These are phyloP conservation scores for Cordyceps fumosorosea DNA, from an alignment of 2,329 filamentous ascomycete species.

Conservation along the genomic window DNA sequence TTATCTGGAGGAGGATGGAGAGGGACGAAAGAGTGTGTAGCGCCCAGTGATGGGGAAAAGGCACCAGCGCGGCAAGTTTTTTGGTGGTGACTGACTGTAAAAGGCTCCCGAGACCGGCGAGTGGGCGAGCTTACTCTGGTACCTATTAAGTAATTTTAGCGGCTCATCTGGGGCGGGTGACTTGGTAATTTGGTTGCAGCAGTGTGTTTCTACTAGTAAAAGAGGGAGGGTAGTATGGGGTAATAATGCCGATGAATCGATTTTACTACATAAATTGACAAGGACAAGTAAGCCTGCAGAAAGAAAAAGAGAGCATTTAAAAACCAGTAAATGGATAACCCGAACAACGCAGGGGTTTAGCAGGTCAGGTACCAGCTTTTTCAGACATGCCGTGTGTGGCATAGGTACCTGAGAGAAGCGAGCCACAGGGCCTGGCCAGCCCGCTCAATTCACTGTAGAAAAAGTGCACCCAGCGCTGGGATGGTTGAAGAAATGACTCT, in stretches of 20 bases:
- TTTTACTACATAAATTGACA: too few relatives aligned
- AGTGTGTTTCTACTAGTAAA: too few relatives aligned
- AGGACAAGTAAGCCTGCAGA: too few relatives aligned
- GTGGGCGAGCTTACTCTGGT: slow-evolving; percentile 2
- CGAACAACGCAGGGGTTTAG: too few relatives aligned
- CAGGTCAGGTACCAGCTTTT: too few relatives aligned
- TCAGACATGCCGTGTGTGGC: too few relatives aligned
- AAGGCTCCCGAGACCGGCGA: slow-evolving; percentile 11
- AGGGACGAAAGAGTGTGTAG: background rate
- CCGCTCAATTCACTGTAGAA: background rate
- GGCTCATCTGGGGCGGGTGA: background rate
- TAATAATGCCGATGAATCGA: too few relatives aligned
- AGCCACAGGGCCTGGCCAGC: too few relatives aligned
- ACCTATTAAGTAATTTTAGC: background rate
- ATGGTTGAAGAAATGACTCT: background rate
- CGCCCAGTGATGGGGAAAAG: background rate
- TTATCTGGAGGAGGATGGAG: slow-evolving; percentile 2
- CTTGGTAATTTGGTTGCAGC: background rate
- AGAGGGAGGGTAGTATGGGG: too few relatives aligned
- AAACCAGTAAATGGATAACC: too few relatives aligned
- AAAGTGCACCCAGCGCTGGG: background rate
- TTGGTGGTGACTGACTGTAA: slow-evolving; percentile 8
- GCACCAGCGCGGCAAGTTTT: slow-evolving; percentile 1
- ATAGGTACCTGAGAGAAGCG: too few relatives aligned
- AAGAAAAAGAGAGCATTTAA: too few relatives aligned